phyloP scores from a whole-genome alignment of 805 yeast species.

The Kockiozyma suomiensis region DNA sequence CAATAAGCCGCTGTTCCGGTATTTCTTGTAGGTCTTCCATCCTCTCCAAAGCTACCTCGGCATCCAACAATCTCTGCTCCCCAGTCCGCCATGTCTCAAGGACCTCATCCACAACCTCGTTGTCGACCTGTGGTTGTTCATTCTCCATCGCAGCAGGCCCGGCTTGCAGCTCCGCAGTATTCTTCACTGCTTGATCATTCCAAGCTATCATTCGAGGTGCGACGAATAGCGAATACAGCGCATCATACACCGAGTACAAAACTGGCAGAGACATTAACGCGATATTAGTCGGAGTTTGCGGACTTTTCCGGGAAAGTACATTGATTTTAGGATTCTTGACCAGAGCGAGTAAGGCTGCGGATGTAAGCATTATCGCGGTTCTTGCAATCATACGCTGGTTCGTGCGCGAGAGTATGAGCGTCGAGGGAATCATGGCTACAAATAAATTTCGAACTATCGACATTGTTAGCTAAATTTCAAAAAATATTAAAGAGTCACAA shows the following conservation, averaged over 20 bases:
- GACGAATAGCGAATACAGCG: not conserved
- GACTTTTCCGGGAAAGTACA: not conserved
- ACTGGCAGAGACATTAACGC: not conserved
- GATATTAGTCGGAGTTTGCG: not conserved
- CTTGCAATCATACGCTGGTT: not conserved
- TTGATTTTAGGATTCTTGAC: not conserved
- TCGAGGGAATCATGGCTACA: not conserved
- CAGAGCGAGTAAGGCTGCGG: not conserved
- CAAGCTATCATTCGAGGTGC: constrained; percentile 1
- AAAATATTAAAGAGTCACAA: not conserved
- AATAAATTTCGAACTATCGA: not conserved
- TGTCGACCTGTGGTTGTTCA: no score
- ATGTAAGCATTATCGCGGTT: not conserved
- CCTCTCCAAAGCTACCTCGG: not conserved
- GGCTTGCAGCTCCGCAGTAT: no score
- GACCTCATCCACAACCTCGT: not conserved
- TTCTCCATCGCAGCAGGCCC: no score
- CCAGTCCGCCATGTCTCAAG: not conserved
- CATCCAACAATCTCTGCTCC: not conserved
- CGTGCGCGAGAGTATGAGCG: constrained; percentile 1
- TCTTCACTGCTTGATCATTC: not conserved
- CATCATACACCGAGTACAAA: not conserved
- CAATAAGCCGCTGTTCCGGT: not conserved
- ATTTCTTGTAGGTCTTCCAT: not conserved
- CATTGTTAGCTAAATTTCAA: not conserved